These are phyloP conservation scores for Phaeosphaeriaceae sp. DNA, from an alignment of 2,329 filamentous ascomycete genomes.

Conservation along the genomic window DNA sequence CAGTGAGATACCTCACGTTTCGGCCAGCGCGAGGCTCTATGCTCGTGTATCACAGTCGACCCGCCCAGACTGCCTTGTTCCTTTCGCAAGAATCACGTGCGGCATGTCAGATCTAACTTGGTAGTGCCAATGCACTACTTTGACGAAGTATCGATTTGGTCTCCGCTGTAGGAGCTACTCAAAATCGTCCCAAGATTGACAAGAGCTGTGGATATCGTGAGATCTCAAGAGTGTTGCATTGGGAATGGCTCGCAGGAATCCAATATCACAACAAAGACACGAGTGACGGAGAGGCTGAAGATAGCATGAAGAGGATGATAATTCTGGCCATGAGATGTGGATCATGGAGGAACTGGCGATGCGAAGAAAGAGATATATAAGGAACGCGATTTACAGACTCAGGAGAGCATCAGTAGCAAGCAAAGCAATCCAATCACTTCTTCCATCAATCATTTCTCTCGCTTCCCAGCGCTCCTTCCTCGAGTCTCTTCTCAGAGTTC, in stretches of 20 bases:
- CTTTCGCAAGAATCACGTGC: neutral
- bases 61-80: neutral
- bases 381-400: neutral
- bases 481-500: neutral
- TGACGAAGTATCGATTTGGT: neutral
- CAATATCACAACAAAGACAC: neutral
- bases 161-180: neutral
- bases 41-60: neutral
- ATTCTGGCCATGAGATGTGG: neutral
- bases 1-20: neutral
- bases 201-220: neutral
- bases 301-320: neutral
- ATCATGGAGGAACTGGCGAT: neutral
- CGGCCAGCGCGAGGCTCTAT: neutral
- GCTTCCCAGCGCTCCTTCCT: neutral
- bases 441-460: neutral
- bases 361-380: neutral
- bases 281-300: neutral
- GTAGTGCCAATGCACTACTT: neutral
- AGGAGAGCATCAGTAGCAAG: neutral
- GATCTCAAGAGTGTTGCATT: neutral
- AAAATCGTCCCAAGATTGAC: neutral
- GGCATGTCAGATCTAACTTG: neutral
- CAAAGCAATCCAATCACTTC: neutral
- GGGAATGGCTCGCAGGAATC: neutral